Evolutionary conservation across 495 filamentous ascomycete genomes (phyloP).

Genomic region (Trichodelitschia bisporula): DNA sequence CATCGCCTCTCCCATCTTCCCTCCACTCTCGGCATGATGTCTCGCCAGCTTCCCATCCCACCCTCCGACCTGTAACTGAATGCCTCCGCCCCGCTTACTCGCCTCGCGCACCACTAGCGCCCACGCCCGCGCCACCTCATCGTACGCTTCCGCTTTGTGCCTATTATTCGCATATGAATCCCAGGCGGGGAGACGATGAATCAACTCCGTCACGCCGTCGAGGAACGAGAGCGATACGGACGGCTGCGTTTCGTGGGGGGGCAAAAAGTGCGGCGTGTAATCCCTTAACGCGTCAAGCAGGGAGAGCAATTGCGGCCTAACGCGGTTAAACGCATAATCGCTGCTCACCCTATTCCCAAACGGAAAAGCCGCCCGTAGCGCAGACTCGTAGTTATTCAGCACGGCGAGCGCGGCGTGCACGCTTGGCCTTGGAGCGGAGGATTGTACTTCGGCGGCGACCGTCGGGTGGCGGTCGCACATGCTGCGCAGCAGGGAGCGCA

Average conservation of each 20-base stretch:
- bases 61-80: conserved; percentile 68
- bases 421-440: conserved; percentile 60
- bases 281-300: conserved; percentile 78
- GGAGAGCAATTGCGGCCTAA: conserved; percentile 52
- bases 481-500: conserved; percentile 58
- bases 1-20: conserved; percentile 60
- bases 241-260: conserved; percentile 64
- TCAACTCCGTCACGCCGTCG: conserved; percentile 67
- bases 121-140: conserved; percentile 89
- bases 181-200: conserved; percentile 76
- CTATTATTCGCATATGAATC: conserved; percentile 62
- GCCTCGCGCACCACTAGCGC: conserved; percentile 77
- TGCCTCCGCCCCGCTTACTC: conserved; percentile 72
- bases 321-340: conserved; percentile 88
- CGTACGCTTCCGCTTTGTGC: conserved; percentile 83
- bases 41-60: conserved; percentile 79
- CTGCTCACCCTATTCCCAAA: conserved; percentile 59
- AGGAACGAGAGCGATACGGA: conserved; percentile 61
- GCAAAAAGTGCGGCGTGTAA: conserved; percentile 86
- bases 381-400: conserved; percentile 54
- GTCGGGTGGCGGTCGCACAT: conserved; percentile 77
- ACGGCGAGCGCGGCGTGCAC: conserved; percentile 57
- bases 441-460: conserved; percentile 58
- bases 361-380: conserved; percentile 59
- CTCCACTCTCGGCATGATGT: conserved; percentile 71